Evolutionary conservation across 148 eudicot species (phyloP), one percentile per base, ranked within the genome.

Genomic region (Rhododendron griersonianum): DNA sequence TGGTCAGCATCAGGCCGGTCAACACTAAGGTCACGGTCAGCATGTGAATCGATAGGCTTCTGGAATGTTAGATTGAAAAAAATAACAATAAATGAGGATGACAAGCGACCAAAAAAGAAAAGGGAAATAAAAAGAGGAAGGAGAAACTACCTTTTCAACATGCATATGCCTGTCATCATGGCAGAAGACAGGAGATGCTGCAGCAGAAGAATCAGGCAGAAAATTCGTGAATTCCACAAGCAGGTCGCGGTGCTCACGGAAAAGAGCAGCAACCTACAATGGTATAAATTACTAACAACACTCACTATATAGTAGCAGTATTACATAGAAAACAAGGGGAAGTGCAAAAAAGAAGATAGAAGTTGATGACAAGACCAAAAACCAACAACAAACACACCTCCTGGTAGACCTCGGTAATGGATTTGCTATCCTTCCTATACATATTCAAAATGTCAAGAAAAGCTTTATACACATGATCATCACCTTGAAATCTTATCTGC

Each of bases 401-500:
- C 50, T 86, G 85, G 86, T 91, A 90, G 87, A 94, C 96, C 86
- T 94, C 93, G 19, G 77, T 75, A 77, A 94, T 88, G 75, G 92
- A 79, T 85, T 92, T 94, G 81, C 51, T 89, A 69, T 91, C 92
- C 69, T 89, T 94, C 55, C 90, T 86, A 83, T 90, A 94, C 93
- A 90, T 85, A 67, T 90, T 92, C 90, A 94, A 86, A 84, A 90
- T 91, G 78, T 90, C 93, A 74, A 94, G 93, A 85, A 94, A 94
- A 77, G 93, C 88, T 88, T 94, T 92, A 89, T 92, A 92, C 41
- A 92, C 93, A 55, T 87, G 91, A 85, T 92, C 92, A 78, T 92
- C 90, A 11, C 92, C 93, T 84, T 92, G 93, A 89, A 94, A 92
- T 83, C 93, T 91, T 84, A 87, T 84, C 96, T 94, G 91, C 88